Evolutionary conservation across 345 rosid genomes (phyloP).

Genomic region (Combretum micranthum): DNA sequence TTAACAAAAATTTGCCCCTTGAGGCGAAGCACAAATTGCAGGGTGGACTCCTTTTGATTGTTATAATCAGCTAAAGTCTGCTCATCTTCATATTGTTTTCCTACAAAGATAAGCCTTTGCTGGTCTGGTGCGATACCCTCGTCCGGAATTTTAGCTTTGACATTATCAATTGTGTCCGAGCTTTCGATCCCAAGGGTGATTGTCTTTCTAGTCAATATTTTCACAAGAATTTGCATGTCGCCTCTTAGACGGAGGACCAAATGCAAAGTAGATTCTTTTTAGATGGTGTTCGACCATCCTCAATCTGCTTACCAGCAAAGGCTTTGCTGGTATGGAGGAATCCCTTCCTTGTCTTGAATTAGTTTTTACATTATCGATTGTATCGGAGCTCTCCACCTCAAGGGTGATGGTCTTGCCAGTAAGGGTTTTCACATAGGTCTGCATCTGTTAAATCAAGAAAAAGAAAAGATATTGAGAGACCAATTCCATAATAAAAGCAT

Average conservation of each 20-base stretch:
- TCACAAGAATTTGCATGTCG: conserved; percentile 10
- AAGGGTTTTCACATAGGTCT: no score
- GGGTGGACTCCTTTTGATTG: conserved; percentile 16
- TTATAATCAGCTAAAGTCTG: conserved; percentile 11
- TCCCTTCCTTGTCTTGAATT: no score
- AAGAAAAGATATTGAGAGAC: no score
- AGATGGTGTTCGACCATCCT: conserved; percentile 12
- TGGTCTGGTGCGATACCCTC: conserved; percentile 10
- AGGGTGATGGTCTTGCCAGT: no score
- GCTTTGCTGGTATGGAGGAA: conserved; percentile 14
- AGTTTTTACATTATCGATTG: no score
- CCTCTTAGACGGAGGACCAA: conserved; percentile 10
- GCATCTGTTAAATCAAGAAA: no score
- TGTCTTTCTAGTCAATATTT: conserved; percentile 4
- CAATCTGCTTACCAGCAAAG: conserved; percentile 14
- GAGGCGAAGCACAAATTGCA: conserved; percentile 17
- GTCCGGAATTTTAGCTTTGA: conserved; percentile 6
- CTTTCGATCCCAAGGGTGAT: conserved; percentile 8
- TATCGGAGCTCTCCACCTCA: no score
- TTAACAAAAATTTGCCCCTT: conserved; percentile 8
- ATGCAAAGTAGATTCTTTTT: conserved; percentile 12
- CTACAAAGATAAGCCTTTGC: conserved; percentile 5
- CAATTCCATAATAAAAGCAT: no score
- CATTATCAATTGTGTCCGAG: conserved; percentile 7
- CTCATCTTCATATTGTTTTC: conserved; percentile 6